phyloP scores from a whole-genome alignment of 192 early-diverging fungal species.

The Spinellus fusiger region DNA sequence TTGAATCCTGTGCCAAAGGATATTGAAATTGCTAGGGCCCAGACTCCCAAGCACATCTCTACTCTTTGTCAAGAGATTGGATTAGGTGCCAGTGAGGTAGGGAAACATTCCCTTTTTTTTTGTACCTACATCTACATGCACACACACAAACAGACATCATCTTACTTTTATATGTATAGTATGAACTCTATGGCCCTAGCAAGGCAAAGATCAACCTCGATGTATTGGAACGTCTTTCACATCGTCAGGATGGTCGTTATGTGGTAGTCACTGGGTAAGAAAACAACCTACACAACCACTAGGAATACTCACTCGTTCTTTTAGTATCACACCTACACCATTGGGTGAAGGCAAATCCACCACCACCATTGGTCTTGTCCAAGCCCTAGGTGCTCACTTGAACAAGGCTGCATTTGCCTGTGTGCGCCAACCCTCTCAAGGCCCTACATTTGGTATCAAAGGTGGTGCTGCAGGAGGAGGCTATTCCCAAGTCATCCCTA shows the following conservation, averaged over 20 bases:
- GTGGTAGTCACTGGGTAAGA: conserved; percentile 86
- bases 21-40: conserved; percentile 89
- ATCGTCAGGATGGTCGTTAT: conserved; percentile 80
- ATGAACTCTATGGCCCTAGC: conserved; percentile 79
- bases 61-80: conserved; percentile 82
- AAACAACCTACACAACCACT: background rate
- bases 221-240: conserved; percentile 78
- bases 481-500: conserved; percentile 98
- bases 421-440: conserved; percentile 98
- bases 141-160: background rate
- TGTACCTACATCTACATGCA: background rate
- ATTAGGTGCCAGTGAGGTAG: conserved; percentile 59
- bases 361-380: conserved; percentile 88
- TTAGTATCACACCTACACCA: conserved; percentile 92
- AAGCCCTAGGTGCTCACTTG: conserved; percentile 93
- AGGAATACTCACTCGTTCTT: too few relatives aligned
- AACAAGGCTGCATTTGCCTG: conserved; percentile 87
- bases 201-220: conserved; percentile 88
- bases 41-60: conserved; percentile 80
- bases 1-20: conserved; percentile 85
- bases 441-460: conserved; percentile 99
- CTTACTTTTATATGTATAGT: conserved; percentile 38
- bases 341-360: conserved; percentile 99
- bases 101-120: background rate
- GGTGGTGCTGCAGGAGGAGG: conserved; percentile 97